These are phyloP conservation scores for Cryptosporidium xiaoi DNA, from an alignment of 169 alveolate species.

Conservation along the genomic window DNA sequence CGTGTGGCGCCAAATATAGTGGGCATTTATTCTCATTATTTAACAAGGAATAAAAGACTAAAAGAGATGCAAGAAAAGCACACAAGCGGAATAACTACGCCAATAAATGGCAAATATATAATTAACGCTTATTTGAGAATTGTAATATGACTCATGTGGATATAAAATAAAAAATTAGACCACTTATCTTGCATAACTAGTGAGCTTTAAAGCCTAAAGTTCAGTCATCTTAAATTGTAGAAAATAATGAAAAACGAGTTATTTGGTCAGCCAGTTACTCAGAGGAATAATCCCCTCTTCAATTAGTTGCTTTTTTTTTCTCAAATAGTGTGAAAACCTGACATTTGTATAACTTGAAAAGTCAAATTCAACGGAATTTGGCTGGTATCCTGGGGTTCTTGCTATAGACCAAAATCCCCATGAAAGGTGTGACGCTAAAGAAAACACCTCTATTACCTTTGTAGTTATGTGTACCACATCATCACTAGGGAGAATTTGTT, in stretches of 20 bases:
- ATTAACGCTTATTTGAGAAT: no score
- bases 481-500: conserved; percentile 56
- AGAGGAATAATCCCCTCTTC: conserved; percentile 49
- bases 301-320: conserved; percentile 39
- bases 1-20: conserved; percentile 35
- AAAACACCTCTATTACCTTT: conserved; percentile 79
- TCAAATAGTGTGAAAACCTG: conserved; percentile 40
- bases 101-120: no score
- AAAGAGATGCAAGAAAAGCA: not conserved
- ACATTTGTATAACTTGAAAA: conserved; percentile 74
- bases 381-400: conserved; percentile 73
- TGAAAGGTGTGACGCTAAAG: conserved; percentile 80
- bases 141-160: no score
- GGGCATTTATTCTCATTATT: conserved; percentile 22
- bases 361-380: conserved; percentile 76
- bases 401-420: conserved; percentile 85
- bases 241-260: not conserved
- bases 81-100: no score
- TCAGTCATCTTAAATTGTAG: not conserved
- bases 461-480: conserved; percentile 76
- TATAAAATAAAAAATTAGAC: not conserved
- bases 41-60: not conserved
- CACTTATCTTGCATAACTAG: not conserved
- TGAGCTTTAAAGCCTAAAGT: not conserved
- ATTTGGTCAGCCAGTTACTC: not conserved